A percentile compares a stretch with the other conserved stretches of the same genome.
These are phyloP conservation scores for Leccinum cinnamomeum DNA, from an alignment of 1,284 basidiomycete species.

Conservation along the genomic window DNA sequence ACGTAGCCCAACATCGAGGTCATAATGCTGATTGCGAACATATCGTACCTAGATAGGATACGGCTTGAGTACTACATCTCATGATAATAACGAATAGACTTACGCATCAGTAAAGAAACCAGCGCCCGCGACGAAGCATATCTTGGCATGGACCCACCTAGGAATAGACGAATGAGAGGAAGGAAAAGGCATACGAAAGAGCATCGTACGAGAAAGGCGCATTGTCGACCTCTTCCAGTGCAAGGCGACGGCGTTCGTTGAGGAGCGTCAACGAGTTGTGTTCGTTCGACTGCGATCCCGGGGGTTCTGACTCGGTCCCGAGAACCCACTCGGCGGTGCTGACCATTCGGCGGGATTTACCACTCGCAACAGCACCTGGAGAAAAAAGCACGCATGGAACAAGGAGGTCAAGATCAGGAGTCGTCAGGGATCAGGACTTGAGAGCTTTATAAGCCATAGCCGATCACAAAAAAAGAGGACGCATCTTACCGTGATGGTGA, in stretches of 20 bases:
- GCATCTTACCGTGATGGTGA: constrained; percentile 10
- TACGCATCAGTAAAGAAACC: constrained; percentile 31
- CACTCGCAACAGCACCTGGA: neutral
- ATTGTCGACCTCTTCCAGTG: constrained; percentile 19
- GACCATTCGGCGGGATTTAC: constrained; percentile 14
- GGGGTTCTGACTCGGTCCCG: constrained; percentile 3
- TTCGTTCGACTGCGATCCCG: neutral
- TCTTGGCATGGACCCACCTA: constrained; percentile 26
- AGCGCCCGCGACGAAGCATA: constrained; percentile 25
- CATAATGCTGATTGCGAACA: constrained; percentile 26
- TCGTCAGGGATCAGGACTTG: neutral
- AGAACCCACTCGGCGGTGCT: constrained; percentile 2
- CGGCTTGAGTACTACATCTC: neutral
- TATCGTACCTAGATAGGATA: constrained; percentile 24
- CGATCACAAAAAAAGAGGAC: constrained; percentile 8
- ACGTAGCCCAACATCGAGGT: constrained; percentile 31
- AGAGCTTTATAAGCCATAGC: constrained; percentile 18
- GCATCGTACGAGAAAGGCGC: constrained; percentile 25
- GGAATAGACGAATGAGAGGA: neutral
- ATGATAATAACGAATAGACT: constrained; percentile 5
- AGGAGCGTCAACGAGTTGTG: constrained; percentile 11
- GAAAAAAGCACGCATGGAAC: constrained; percentile 4
- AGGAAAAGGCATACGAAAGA: neutral
- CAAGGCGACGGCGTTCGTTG: constrained; percentile 25
- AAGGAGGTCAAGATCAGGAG: neutral